A percentile compares a stretch with the other conserved stretches of the same genome.
These are phyloP conservation scores for Neurospora sp. DNA, from an alignment of 495 filamentous ascomycete species.

Conservation along the genomic window DNA sequence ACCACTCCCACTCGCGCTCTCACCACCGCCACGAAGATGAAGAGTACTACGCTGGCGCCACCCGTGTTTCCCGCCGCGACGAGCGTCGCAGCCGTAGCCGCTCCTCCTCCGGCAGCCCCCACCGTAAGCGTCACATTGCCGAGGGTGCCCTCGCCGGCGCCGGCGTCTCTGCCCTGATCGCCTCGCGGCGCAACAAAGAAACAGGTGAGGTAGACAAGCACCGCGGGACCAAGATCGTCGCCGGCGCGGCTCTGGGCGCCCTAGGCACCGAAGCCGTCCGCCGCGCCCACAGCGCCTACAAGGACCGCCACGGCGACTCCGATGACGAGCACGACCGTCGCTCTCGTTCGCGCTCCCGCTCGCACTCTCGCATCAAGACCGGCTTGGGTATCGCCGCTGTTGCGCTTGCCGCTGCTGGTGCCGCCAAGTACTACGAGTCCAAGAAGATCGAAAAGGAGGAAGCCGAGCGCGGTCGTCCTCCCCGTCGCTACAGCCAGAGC, in stretches of 20 bases:
- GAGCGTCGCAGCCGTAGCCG: constrained; percentile 18
- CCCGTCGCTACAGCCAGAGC: constrained; percentile 46
- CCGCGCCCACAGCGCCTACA: constrained; percentile 49
- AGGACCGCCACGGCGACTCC: constrained; percentile 49
- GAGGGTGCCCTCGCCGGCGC: constrained; percentile 77
- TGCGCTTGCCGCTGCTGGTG: constrained; percentile 62
- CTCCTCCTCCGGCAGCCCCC: constrained; percentile 26
- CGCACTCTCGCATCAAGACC: constrained; percentile 48
- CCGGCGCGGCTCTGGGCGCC: too few relatives aligned
- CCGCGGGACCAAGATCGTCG: too few relatives aligned
- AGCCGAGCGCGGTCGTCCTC: constrained; percentile 56
- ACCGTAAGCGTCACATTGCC: constrained; percentile 71
- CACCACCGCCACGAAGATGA: constrained; percentile 31
- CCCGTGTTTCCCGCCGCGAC: constrained; percentile 30
- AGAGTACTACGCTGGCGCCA: constrained; percentile 35
- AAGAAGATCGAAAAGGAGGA: constrained; percentile 58
- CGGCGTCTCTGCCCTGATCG: constrained; percentile 41
- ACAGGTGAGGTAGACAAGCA: too few relatives aligned
- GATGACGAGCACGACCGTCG: constrained; percentile 28
- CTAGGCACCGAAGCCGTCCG: too few relatives aligned
- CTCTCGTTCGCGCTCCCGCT: constrained; percentile 45
- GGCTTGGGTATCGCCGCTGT: constrained; percentile 73
- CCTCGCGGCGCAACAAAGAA: too few relatives aligned
- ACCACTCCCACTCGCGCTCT: constrained; percentile 9
- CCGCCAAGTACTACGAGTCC: constrained; percentile 63